Conservation (phyloP, 1,284 basidiomycete species). For the Trametes pubescens region DNA sequence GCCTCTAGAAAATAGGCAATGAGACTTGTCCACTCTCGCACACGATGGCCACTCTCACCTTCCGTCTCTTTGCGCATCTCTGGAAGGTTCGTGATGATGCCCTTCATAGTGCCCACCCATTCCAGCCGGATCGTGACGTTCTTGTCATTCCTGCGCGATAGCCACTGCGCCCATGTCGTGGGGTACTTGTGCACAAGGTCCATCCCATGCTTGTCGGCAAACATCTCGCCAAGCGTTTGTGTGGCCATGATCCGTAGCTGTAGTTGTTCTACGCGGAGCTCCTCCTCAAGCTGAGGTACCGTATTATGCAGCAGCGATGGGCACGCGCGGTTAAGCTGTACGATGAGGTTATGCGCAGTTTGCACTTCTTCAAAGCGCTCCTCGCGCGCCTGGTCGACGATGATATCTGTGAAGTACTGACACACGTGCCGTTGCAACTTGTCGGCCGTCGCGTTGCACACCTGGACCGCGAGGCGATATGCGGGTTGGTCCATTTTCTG, state of each 20-base stretch:
- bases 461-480: conserved; percentile 86
- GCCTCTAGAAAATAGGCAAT: conserved; percentile 53
- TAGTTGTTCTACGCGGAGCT: conserved; percentile 82
- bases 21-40: background rate
- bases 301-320: conserved; percentile 89
- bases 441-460: conserved; percentile 87
- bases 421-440: conserved; percentile 91
- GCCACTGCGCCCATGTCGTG: conserved; percentile 88
- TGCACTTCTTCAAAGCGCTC: conserved; percentile 74
- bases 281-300: conserved; percentile 93
- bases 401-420: conserved; percentile 91
- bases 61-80: conserved; percentile 79
- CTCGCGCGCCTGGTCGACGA: conserved; percentile 67
- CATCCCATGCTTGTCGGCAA: conserved; percentile 74
- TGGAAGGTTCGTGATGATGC: conserved; percentile 70
- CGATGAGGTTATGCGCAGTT: conserved; percentile 86
- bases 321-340: conserved; percentile 82
- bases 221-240: conserved; percentile 90
- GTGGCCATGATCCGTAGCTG: conserved; percentile 83
- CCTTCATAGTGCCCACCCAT: conserved; percentile 79
- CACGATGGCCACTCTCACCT: conserved; percentile 48
- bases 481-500: conserved; percentile 81
- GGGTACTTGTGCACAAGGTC: conserved; percentile 87
- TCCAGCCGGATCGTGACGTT: conserved; percentile 74
- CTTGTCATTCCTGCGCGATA: conserved; percentile 84